Conservation (phyloP, 805 yeast genomes). For the Yamadazyma tumulicola region DNA sequence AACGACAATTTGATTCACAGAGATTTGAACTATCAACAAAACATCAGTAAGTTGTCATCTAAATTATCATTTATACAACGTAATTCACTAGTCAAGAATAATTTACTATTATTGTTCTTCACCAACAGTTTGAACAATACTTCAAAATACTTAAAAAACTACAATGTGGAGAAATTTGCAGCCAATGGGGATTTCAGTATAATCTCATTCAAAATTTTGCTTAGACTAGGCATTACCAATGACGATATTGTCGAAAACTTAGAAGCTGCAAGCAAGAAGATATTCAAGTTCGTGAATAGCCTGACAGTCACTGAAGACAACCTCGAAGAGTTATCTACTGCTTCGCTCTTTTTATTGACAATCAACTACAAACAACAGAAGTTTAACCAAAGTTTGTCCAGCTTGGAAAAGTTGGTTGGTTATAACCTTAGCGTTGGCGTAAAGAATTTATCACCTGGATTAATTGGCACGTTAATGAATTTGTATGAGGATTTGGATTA, state of each 20-base stretch:
- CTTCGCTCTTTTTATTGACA: conserved; percentile 27
- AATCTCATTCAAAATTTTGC: conserved; percentile 25
- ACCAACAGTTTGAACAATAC: conserved; percentile 33
- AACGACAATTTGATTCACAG: conserved; percentile 32
- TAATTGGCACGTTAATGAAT: conserved; percentile 48
- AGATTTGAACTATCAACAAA: conserved; percentile 31
- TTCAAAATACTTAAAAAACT: conserved; percentile 20
- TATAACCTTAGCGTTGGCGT: conserved; percentile 9
- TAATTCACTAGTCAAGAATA: conserved; percentile 40
- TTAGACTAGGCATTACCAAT: conserved; percentile 23
- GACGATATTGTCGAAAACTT: conserved; percentile 21
- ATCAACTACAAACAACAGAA: conserved; percentile 17
- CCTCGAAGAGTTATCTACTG: conserved; percentile 19
- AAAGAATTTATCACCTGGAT: conserved; percentile 41
- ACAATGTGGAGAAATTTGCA: conserved; percentile 15
- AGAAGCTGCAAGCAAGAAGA: conserved; percentile 17
- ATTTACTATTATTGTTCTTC: conserved; percentile 38
- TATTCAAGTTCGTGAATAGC: conserved; percentile 17
- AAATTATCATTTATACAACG: conserved; percentile 36
- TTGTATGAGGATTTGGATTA: conserved; percentile 47
- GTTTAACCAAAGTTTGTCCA: conserved; percentile 28
- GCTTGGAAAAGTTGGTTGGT: conserved; percentile 31
- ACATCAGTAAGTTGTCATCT: conserved; percentile 30
- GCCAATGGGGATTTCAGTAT: conserved; percentile 29
- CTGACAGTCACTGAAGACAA: conserved; percentile 2